Conservation (phyloP, 306 rosid genomes). For the Pyrus pyrifolia region DNA sequence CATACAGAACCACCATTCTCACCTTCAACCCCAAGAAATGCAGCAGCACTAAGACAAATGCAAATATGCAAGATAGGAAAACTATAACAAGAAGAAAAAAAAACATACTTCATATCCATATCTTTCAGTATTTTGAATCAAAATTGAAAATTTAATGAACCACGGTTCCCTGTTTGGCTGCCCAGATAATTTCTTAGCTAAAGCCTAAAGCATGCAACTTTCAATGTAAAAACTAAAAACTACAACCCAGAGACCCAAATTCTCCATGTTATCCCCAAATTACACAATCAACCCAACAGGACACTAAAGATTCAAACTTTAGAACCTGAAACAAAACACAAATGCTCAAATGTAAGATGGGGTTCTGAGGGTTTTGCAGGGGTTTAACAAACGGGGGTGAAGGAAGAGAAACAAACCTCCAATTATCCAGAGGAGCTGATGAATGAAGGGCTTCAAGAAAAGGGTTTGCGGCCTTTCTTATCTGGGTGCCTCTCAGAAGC, state of each 20-base stretch:
- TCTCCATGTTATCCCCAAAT: background rate
- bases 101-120: background rate
- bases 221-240: background rate
- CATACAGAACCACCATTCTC: background rate
- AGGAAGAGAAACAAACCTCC: slow-evolving; percentile 31
- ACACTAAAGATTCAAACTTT: background rate
- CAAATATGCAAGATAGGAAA: too few relatives aligned
- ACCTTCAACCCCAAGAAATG: background rate
- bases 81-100: background rate
- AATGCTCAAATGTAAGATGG: background rate
- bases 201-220: background rate
- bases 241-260: background rate
- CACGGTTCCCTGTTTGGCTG: background rate
- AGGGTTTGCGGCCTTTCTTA: slow-evolving; percentile 42
- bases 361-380: slow-evolving; percentile 7
- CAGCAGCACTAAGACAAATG: too few relatives aligned
- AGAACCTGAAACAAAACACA: background rate
- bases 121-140: background rate
- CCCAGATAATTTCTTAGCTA: background rate
- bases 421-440: slow-evolving; percentile 28
- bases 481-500: background rate
- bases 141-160: background rate
- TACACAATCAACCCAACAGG: background rate
- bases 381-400: slow-evolving; percentile 13
- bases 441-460: slow-evolving; percentile 43